phyloP scores from a whole-genome alignment of 139 green algal species.

The Trebouxia sp. region DNA sequence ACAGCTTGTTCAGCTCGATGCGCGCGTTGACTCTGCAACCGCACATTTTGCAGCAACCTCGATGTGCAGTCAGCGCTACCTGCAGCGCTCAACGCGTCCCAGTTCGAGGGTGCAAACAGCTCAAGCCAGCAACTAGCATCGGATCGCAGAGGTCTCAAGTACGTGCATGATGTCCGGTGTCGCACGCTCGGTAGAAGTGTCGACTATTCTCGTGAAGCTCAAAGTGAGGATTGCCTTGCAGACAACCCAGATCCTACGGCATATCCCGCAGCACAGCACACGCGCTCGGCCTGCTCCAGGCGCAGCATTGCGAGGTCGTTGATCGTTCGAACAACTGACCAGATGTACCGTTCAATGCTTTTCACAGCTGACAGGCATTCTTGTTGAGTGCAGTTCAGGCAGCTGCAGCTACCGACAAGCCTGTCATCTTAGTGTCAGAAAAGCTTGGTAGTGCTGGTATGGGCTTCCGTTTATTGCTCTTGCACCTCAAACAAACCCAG shows the following conservation, averaged over 20 bases:
- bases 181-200: too few species aligned
- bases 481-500: neutral
- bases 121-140: neutral
- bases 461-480: neutral
- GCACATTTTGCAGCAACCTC: conserved; percentile 1
- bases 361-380: neutral
- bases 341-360: neutral
- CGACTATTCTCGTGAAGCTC: too few species aligned
- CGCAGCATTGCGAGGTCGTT: neutral
- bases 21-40: conserved; percentile 10
- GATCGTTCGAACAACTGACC: neutral
- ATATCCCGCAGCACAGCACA: too few species aligned
- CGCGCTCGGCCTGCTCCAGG: too few species aligned
- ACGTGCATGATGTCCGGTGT: neutral
- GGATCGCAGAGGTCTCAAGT: neutral
- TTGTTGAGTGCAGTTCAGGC: conserved; percentile 3
- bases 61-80: neutral
- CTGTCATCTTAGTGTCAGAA: conserved; percentile 90
- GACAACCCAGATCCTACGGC: too few species aligned
- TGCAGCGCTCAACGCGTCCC: neutral
- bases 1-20: neutral
- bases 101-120: neutral
- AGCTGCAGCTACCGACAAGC: conserved; percentile 40
- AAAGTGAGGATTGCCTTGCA: too few species aligned
- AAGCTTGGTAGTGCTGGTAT: conserved; percentile 84